phyloP scores from a whole-genome alignment of 2,329 filamentous ascomycete species.

The Ceratocystis papillata region DNA sequence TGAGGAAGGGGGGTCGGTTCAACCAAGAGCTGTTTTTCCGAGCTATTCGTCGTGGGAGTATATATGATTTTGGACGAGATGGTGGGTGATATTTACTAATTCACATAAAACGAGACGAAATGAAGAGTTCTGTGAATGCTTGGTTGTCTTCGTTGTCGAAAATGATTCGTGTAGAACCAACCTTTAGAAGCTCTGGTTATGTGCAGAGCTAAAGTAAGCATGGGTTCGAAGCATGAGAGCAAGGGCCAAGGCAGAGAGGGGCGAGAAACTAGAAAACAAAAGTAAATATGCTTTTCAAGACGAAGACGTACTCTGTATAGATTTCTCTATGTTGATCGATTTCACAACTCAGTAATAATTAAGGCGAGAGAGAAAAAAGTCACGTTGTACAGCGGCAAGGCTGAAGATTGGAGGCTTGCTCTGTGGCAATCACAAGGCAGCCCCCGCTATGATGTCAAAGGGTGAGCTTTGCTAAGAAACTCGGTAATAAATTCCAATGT shows the following conservation, averaged over 20 bases:
- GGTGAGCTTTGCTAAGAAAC: neutral
- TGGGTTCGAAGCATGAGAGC: neutral
- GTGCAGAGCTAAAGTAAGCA: neutral
- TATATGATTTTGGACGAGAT: neutral
- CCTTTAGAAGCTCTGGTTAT: neutral
- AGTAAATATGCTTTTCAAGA: neutral
- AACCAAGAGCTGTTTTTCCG: neutral
- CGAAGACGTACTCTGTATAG: neutral
- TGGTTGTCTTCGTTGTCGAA: neutral
- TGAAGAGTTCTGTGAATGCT: neutral
- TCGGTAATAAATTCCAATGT: conserved; percentile 2
- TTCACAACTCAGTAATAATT: neutral
- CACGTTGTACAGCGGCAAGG: conserved; percentile 12
- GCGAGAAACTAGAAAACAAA: neutral
- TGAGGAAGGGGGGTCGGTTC: neutral
- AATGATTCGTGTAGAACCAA: neutral
- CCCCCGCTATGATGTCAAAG: conserved; percentile 25
- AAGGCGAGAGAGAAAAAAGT: neutral
- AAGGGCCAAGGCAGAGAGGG: neutral
- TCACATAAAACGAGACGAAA: too few relatives aligned
- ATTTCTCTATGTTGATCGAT: neutral
- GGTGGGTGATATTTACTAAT: neutral
- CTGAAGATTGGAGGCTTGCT: neutral
- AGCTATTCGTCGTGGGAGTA: neutral
- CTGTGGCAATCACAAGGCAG: conserved; percentile 14